Conservation (phyloP, 176 grass and related monocot genomes). For the Aegilops sharonensis region DNA sequence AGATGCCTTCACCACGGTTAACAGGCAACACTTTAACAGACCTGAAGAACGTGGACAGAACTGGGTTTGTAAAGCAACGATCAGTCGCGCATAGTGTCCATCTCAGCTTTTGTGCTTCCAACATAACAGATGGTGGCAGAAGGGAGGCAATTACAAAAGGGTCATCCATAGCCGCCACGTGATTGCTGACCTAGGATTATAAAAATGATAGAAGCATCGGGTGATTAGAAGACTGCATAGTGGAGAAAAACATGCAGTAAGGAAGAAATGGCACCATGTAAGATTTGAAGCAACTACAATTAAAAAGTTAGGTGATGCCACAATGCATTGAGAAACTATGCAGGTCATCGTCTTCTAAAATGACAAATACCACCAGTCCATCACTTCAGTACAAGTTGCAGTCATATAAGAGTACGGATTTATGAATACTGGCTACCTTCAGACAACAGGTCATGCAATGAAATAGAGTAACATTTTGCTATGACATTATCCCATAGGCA, state of each 20-base stretch:
- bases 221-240: not conserved
- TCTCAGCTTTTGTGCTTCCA: constrained; percentile 79
- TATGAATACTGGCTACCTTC: not conserved
- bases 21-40: constrained; percentile 94
- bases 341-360: not conserved
- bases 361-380: not conserved
- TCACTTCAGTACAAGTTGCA: not conserved
- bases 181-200: constrained; percentile 85
- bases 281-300: not conserved
- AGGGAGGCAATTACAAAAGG: constrained; percentile 88
- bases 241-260: not conserved
- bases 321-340: not conserved
- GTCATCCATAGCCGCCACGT: constrained; percentile 92
- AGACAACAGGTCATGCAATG: not conserved
- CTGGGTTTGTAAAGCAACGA: constrained; percentile 86
- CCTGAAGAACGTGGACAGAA: constrained; percentile 77
- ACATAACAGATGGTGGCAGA: constrained; percentile 69
- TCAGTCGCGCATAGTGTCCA: constrained; percentile 95
- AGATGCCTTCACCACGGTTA: constrained; percentile 86
- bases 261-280: not conserved
- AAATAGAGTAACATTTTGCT: not conserved
- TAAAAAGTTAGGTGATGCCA: not conserved
- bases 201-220: not conserved
- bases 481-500: not conserved
- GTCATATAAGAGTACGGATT: not conserved